phyloP scores from a whole-genome alignment of 495 filamentous ascomycete genomes.

The Penicillium canariense region DNA sequence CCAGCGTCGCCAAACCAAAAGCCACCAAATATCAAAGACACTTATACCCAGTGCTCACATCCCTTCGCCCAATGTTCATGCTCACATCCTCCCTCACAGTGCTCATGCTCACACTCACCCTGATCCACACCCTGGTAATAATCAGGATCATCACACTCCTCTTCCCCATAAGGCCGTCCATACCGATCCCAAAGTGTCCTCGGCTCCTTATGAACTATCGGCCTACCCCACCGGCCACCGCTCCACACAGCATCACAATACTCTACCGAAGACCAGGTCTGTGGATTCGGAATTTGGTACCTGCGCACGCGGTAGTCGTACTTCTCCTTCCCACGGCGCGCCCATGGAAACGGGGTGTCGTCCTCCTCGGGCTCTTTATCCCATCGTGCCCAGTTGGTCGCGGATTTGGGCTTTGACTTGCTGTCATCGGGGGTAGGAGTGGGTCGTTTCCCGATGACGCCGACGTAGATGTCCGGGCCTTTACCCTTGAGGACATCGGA shows the following conservation, averaged over 20 bases:
- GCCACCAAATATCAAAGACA: neutral
- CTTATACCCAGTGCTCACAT: too few relatives aligned
- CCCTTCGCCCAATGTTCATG: too few relatives aligned
- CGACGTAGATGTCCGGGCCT: slow-evolving; percentile 47
- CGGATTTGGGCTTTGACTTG: neutral
- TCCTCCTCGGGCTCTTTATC: slow-evolving; percentile 4
- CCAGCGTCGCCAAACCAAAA: neutral
- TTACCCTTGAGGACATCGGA: slow-evolving; percentile 37
- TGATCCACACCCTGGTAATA: slow-evolving; percentile 22
- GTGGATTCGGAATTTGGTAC: slow-evolving; percentile 29
- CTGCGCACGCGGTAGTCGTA: slow-evolving; percentile 34
- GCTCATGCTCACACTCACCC: neutral
- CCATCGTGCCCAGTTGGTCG: slow-evolving; percentile 29
- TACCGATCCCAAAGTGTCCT: slow-evolving; percentile 28
- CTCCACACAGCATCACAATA: slow-evolving; percentile 19
- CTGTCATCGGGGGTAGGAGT: neutral
- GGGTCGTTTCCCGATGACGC: slow-evolving; percentile 10
- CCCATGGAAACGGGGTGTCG: slow-evolving; percentile 17
- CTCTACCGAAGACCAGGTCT: slow-evolving; percentile 32
- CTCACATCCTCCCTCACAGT: neutral
- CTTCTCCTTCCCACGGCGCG: slow-evolving; percentile 11
- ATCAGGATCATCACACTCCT: slow-evolving; percentile 28
- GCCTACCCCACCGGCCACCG: slow-evolving; percentile 4
- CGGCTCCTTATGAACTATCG: slow-evolving; percentile 27
- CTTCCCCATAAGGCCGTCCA: slow-evolving; percentile 25